Evolutionary conservation across 2,329 filamentous ascomycete species (phyloP).

Genomic region (Apiospora koreana): DNA sequence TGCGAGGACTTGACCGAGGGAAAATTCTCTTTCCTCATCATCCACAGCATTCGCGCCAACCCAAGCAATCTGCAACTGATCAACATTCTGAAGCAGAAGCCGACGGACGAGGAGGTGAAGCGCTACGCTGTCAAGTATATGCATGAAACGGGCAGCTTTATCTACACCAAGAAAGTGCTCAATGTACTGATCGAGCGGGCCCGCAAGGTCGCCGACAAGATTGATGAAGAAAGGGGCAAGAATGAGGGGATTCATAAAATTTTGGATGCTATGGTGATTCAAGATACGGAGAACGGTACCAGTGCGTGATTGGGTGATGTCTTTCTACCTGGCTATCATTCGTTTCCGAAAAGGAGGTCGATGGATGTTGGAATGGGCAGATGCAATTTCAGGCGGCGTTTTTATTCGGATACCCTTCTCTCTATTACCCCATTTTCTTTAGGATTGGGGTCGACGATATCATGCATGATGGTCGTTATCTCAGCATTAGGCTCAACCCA

Average conservation of each 20-base stretch:
- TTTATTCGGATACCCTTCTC: slow-evolving; percentile 16
- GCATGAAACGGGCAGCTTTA: slow-evolving; percentile 86
- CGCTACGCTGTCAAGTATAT: slow-evolving; percentile 88
- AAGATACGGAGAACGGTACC: background rate
- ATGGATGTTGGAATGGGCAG: background rate
- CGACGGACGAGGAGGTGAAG: slow-evolving; percentile 84
- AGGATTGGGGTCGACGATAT: background rate
- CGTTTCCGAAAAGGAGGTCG: background rate
- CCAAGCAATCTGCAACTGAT: slow-evolving; percentile 76
- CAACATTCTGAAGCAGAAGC: slow-evolving; percentile 91
- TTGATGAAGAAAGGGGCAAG: slow-evolving; percentile 62
- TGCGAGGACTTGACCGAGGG: slow-evolving; percentile 96
- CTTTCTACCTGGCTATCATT: background rate
- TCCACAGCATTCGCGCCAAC: slow-evolving; percentile 84
- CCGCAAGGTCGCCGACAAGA: slow-evolving; percentile 59
- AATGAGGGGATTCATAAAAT: slow-evolving; percentile 64
- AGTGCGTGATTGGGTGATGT: background rate
- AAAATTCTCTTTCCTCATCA: slow-evolving; percentile 95
- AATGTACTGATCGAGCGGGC: slow-evolving; percentile 65
- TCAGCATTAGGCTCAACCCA: background rate
- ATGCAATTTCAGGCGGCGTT: slow-evolving; percentile 8
- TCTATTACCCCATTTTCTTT: slow-evolving; percentile 9
- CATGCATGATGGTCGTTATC: background rate
- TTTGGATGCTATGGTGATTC: slow-evolving; percentile 62
- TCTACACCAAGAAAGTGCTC: slow-evolving; percentile 75